Evolutionary conservation across 768 basidiomycete species (phyloP).

Genomic region (Saitozyma podzolica): DNA sequence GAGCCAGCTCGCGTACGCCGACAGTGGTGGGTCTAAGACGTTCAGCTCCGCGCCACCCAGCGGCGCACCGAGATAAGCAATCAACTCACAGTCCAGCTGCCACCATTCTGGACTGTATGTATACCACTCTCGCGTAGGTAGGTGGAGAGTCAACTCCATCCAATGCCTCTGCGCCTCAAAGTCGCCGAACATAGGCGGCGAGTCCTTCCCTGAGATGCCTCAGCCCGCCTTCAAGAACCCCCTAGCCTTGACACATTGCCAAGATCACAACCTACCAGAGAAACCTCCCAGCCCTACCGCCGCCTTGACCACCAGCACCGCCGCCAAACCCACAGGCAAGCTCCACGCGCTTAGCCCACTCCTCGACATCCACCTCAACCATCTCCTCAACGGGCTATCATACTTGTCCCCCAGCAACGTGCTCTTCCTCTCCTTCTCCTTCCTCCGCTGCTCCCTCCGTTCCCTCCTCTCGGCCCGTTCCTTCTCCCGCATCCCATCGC

Average conservation of each 20-base stretch:
- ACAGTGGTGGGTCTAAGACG: constrained; percentile 8
- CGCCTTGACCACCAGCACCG: constrained; percentile 13
- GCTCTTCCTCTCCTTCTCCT: constrained; percentile 1
- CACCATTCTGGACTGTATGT: constrained; percentile 84
- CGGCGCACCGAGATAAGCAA: neutral
- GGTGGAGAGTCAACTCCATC: constrained; percentile 85
- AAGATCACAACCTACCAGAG: constrained; percentile 9
- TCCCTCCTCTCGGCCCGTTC: constrained; percentile 6
- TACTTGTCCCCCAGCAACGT: constrained; percentile 16
- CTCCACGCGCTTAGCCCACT: constrained; percentile 7
- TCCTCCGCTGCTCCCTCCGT: constrained; percentile 7
- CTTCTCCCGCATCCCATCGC: neutral
- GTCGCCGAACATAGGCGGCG: constrained; percentile 85
- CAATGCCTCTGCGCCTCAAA: constrained; percentile 93
- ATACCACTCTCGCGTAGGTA: constrained; percentile 79
- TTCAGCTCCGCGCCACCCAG: neutral
- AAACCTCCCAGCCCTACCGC: constrained; percentile 20
- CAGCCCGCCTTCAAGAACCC: neutral
- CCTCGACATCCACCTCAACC: constrained; percentile 17
- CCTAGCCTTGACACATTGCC: neutral
- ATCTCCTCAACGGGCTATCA: constrained; percentile 16
- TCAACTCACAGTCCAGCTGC: constrained; percentile 71
- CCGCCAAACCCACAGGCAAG: constrained; percentile 11
- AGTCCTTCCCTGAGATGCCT: constrained; percentile 57
- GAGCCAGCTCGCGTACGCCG: constrained; percentile 14